phyloP scores from a whole-genome alignment of 176 grass and related monocot species.

The Triticum urartu region DNA sequence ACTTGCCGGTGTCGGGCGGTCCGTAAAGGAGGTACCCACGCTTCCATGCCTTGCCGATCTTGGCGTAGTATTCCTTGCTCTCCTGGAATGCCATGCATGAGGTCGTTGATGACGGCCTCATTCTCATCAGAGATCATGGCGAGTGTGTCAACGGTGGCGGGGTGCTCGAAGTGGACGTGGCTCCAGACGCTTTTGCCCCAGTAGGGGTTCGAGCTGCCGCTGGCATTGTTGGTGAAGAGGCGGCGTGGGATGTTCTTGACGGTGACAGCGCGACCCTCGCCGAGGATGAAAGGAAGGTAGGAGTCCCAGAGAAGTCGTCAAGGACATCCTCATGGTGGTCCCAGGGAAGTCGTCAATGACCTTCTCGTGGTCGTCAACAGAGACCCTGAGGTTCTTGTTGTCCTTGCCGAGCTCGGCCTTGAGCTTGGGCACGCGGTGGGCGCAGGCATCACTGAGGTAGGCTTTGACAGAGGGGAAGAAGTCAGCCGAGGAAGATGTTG shows the following conservation, averaged over 20 bases:
- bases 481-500: too few species aligned
- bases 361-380: conserved; percentile 27
- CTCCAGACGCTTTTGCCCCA: neutral
- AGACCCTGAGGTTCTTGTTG: neutral
- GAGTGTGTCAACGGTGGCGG: conserved; percentile 53
- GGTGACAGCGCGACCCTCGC: neutral
- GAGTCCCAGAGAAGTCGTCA: neutral
- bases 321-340: conserved; percentile 30
- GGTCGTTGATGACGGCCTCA: neutral
- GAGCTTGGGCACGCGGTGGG: neutral
- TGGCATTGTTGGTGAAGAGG: conserved; percentile 40
- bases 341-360: neutral
- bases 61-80: neutral
- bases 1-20: neutral
- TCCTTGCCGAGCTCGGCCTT: conserved; percentile 35
- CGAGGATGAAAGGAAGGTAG: conserved; percentile 24
- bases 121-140: conserved; percentile 27
- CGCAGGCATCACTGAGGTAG: too few species aligned
- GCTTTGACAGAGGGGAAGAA: too few species aligned
- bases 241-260: conserved; percentile 1
- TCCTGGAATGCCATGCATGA: neutral
- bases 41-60: neutral
- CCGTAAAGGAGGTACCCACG: neutral
- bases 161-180: conserved; percentile 23
- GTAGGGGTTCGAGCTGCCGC: neutral